A percentile compares a stretch with the other conserved stretches of the same genome.
Conservation (phyloP, 2,329 filamentous ascomycete genomes). For the Xylariaceae sp. region DNA sequence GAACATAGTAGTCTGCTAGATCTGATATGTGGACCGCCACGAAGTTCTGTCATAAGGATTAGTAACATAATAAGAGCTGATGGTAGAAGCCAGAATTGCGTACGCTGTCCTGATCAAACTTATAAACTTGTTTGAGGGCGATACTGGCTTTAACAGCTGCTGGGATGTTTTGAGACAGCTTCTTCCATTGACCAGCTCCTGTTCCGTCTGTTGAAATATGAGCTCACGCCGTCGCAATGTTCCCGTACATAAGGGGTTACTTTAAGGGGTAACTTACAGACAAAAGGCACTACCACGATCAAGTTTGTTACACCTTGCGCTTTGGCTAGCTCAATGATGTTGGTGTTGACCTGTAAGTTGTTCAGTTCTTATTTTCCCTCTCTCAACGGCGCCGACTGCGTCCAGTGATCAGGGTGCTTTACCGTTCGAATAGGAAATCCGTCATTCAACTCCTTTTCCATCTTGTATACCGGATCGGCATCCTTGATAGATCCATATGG, state of each 20-base stretch:
- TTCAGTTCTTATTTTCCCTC: not conserved
- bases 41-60: constrained; percentile 27
- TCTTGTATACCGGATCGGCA: constrained; percentile 39
- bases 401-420: not conserved
- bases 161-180: constrained; percentile 45
- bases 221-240: not conserved
- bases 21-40: constrained; percentile 43
- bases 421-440: constrained; percentile 41
- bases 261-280: constrained; percentile 40
- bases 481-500: constrained; percentile 42
- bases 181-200: constrained; percentile 43
- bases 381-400: not conserved
- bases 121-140: constrained; percentile 39
- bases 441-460: constrained; percentile 40
- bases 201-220: constrained; percentile 40
- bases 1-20: constrained; percentile 40
- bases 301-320: constrained; percentile 39
- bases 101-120: constrained; percentile 44
- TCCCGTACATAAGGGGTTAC: too few relatives aligned
- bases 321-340: constrained; percentile 41
- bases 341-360: constrained; percentile 37
- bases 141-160: constrained; percentile 41
- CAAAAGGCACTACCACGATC: constrained; percentile 38
- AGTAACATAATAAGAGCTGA: not conserved
- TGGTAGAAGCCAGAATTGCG: constrained; percentile 25